Conservation (phyloP, 345 rosid species). For the Lepidium didymum region DNA sequence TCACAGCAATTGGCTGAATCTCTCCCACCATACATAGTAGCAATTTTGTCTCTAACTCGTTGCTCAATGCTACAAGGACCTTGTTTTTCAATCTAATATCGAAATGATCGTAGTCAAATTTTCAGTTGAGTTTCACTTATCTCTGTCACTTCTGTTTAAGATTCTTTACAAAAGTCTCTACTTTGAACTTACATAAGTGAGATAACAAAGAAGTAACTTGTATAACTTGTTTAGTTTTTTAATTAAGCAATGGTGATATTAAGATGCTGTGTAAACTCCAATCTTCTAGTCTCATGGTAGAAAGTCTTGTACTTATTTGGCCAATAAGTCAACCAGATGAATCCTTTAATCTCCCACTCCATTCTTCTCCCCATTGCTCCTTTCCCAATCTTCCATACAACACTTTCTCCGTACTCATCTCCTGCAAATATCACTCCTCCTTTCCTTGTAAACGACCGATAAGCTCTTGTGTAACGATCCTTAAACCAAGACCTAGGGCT, state of each 20-base stretch:
- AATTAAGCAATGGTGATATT: constrained; percentile 41
- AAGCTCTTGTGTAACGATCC: constrained; percentile 51
- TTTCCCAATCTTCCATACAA: constrained; percentile 64
- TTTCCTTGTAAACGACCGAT: constrained; percentile 64
- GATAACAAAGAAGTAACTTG: background rate
- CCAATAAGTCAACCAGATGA: constrained; percentile 90
- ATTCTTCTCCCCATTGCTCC: constrained; percentile 46
- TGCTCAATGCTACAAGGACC: background rate
- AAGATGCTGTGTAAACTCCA: constrained; percentile 61
- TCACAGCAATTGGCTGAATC: constrained; percentile 13
- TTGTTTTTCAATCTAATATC: background rate
- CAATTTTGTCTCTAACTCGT: background rate
- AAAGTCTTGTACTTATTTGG: constrained; percentile 67
- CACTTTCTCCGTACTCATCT: constrained; percentile 70
- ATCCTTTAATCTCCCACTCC: constrained; percentile 77
- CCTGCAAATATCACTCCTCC: constrained; percentile 82
- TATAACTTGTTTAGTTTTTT: background rate
- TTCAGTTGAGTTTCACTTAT: background rate
- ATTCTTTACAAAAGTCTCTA: background rate
- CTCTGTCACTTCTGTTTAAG: background rate
- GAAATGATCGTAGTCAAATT: background rate
- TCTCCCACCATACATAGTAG: constrained; percentile 11
- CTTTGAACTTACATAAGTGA: background rate
- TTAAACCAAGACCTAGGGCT: constrained; percentile 81
- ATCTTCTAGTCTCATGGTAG: constrained; percentile 63